A percentile compares a stretch with the other conserved stretches of the same genome.
phyloP scores from a whole-genome alignment of 495 filamentous ascomycete genomes.

The Pseudoneurospora amorphoporcata region DNA sequence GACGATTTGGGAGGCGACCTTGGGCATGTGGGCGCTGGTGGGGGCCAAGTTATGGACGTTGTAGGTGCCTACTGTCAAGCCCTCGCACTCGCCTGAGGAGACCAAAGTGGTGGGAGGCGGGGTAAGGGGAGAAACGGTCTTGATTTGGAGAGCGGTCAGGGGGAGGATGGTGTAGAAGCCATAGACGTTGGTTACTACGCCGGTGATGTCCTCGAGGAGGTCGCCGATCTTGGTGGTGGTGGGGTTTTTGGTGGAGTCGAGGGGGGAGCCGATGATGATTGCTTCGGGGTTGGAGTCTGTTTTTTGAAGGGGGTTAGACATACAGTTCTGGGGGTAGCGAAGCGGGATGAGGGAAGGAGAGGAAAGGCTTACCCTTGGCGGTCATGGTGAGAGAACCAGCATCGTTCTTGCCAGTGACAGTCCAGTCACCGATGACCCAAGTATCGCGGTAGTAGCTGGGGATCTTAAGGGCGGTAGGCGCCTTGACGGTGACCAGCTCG shows the following conservation, averaged over 20 bases:
- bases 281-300: slow-evolving; percentile 52
- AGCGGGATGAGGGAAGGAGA: background rate
- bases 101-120: slow-evolving; percentile 32
- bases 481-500: slow-evolving; percentile 44
- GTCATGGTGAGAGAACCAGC: slow-evolving; percentile 47
- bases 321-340: background rate
- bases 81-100: slow-evolving; percentile 35
- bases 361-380: slow-evolving; percentile 21
- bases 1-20: slow-evolving; percentile 45
- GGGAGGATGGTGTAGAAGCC: slow-evolving; percentile 53
- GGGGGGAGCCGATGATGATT: slow-evolving; percentile 46
- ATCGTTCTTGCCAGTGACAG: slow-evolving; percentile 39
- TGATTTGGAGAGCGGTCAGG: slow-evolving; percentile 35
- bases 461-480: slow-evolving; percentile 34
- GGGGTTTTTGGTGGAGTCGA: slow-evolving; percentile 49
- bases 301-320: background rate
- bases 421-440: slow-evolving; percentile 50
- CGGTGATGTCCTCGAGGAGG: slow-evolving; percentile 44
- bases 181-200: slow-evolving; percentile 44
- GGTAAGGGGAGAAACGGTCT: slow-evolving; percentile 23
- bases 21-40: slow-evolving; percentile 30
- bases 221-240: slow-evolving; percentile 46
- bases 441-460: slow-evolving; percentile 51
- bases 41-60: slow-evolving; percentile 53
- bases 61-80: slow-evolving; percentile 46